phyloP scores from a whole-genome alignment of 192 early-diverging fungal genomes.

The Coemansia sp. region DNA sequence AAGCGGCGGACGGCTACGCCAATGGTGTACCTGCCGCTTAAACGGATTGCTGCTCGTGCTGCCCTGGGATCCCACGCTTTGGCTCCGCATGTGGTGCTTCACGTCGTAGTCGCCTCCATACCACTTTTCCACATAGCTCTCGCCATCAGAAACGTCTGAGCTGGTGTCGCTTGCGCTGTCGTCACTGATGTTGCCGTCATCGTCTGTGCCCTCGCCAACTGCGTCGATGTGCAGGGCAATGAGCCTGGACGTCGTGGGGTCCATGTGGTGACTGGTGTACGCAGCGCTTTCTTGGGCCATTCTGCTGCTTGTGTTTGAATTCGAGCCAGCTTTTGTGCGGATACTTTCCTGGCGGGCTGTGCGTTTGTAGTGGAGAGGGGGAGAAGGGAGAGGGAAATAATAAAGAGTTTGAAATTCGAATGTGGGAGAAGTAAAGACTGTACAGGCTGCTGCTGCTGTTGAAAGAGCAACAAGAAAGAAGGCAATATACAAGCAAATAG shows the following conservation, averaged over 20 bases:
- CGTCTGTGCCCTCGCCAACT: not conserved
- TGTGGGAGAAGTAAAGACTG: not conserved
- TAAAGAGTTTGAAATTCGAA: not conserved
- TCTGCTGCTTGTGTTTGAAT: not conserved
- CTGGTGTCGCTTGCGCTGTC: conserved; percentile 5
- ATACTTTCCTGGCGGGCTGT: not conserved
- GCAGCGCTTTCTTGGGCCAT: conserved; percentile 1
- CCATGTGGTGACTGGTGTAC: no score
- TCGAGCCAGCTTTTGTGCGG: not conserved
- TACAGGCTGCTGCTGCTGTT: not conserved
- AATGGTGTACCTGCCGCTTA: conserved; percentile 15
- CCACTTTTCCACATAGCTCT: conserved; percentile 7
- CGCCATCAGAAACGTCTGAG: not conserved
- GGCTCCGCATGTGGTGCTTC: not conserved
- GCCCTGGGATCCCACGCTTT: not conserved
- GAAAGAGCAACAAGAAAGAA: not conserved
- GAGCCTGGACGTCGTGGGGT: not conserved
- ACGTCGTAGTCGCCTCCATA: conserved; percentile 1
- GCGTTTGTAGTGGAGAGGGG: not conserved
- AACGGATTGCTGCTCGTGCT: not conserved
- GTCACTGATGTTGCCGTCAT: conserved; percentile 6
- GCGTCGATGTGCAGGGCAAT: conserved; percentile 1
- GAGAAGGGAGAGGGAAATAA: no score
- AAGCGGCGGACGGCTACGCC: conserved; percentile 40
- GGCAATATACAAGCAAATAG: not conserved